Evolutionary conservation across 768 basidiomycete genomes (phyloP).

Genomic region (Kwoniella mangroviensis): DNA sequence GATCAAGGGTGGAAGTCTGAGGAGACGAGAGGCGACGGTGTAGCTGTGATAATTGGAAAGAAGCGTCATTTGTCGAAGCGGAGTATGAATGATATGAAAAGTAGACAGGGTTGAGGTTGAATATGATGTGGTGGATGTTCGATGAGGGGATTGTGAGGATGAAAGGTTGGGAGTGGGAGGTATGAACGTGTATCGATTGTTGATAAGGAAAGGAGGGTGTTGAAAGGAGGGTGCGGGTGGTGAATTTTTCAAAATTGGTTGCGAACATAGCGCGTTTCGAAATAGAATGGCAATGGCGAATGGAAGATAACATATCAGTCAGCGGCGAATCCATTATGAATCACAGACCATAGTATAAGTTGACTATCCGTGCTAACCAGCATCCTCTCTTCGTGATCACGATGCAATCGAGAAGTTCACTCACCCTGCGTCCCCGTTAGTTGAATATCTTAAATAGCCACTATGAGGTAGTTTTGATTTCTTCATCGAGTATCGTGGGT

Average conservation of each 20-base stretch:
- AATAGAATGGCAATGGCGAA: background rate
- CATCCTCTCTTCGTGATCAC: no score
- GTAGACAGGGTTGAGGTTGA: background rate
- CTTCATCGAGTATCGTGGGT: slow-evolving; percentile 39
- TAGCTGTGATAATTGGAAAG: slow-evolving; percentile 28
- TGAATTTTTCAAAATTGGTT: background rate
- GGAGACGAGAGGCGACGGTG: slow-evolving; percentile 39
- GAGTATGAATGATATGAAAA: background rate
- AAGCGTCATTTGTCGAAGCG: background rate
- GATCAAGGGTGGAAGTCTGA: slow-evolving; percentile 51
- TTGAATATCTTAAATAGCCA: slow-evolving; percentile 37
- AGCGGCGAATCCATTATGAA: background rate
- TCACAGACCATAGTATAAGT: no score
- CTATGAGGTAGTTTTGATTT: slow-evolving; percentile 54
- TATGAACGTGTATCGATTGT: slow-evolving; percentile 7
- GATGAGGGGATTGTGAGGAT: no score
- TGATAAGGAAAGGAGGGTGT: slow-evolving; percentile 7
- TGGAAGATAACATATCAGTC: background rate
- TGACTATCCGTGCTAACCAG: background rate
- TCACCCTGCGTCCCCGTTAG: slow-evolving; percentile 46
- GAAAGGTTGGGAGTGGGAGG: background rate
- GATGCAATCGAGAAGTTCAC: slow-evolving; percentile 6
- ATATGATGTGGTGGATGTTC: background rate
- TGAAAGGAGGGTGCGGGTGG: background rate
- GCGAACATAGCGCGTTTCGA: background rate